phyloP scores from a whole-genome alignment of 495 filamentous ascomycete species.

The Emericellopsis terricola region DNA sequence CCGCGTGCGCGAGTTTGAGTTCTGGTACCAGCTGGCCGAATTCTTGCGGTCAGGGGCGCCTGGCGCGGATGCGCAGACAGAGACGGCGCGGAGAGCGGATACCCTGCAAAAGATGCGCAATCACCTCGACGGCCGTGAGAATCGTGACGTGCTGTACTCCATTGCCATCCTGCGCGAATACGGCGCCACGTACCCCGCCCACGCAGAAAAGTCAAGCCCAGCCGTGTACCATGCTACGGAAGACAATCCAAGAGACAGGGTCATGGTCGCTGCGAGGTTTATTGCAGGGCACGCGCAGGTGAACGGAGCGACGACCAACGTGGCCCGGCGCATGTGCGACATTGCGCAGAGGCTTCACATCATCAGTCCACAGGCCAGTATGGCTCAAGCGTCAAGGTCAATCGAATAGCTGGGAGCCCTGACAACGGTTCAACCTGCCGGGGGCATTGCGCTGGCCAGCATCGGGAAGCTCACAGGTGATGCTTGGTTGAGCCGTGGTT shows the following conservation, averaged over 20 bases:
- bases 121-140: conserved; percentile 61
- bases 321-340: conserved; percentile 58
- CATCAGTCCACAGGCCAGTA: too few species aligned
- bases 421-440: too few species aligned
- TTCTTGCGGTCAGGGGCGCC: conserved; percentile 54
- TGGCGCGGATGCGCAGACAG: conserved; percentile 23
- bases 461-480: too few species aligned
- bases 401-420: too few species aligned
- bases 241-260: conserved; percentile 49
- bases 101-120: conserved; percentile 41
- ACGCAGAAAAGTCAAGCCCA: conserved; percentile 43
- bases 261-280: conserved; percentile 67
- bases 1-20: conserved; percentile 47
- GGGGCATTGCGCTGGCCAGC: too few species aligned
- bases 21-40: conserved; percentile 60
- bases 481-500: too few species aligned
- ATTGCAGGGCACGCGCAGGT: conserved; percentile 53
- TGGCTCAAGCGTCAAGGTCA: conserved; percentile 19
- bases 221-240: conserved; percentile 46
- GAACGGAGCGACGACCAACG: conserved; percentile 57
- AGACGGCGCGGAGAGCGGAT: conserved; percentile 34
- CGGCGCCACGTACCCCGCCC: conserved; percentile 51
- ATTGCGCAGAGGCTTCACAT: conserved; percentile 39
- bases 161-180: conserved; percentile 49
- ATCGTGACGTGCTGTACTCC: conserved; percentile 83